Evolutionary conservation across 2,329 filamentous ascomycete species (phyloP), one percentile per base, ranked within the genome.

Genomic region (Beauveria brongniartii): DNA sequence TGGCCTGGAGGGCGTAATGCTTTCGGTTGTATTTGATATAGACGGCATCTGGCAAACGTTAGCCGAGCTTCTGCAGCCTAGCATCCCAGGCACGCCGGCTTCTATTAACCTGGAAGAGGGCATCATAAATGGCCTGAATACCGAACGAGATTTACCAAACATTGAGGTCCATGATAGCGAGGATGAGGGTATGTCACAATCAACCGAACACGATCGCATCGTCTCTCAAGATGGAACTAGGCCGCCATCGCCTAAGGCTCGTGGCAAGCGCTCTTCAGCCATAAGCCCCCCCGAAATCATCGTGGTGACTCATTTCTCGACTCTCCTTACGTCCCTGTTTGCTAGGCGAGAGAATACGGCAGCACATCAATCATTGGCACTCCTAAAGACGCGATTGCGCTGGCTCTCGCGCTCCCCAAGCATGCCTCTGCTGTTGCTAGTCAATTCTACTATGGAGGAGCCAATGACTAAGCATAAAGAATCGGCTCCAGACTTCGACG

Each of bases 31-130:
- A 1, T 87, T 87, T 64, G 82, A 85, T 62, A 65, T 84, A 12
- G 77, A 84, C 51, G 84, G 84, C 0, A 65, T 87, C 20, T 79
- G 76, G 76, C 82, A 86, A 67, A 82, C 82, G 1, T 65, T 87
- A 40, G 70, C 68, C 2, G 84, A 87, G 65, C 65, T 84, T 41
- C 75, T 78, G 18, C 44, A 41, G 20, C 34, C 55, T 6, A 2
- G 18, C 30, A 20, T 4, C 18, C 2, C n/a, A 24, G 16, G 22
- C 40, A 16, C 26, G n/a, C 37, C 43, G n/a, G 7, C 54, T n/a
- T 24, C 43, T 26, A 3, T 34, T 26, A 3, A 16, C 28, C 9
- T 24, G 20, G 20, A 53, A 24, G 26, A 24, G 18, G 14, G 7
- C 12, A 28, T 2, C 16, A 53, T 20, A 22, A 53, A 22, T 22